A percentile compares a stretch with the other conserved stretches of the same genome.
phyloP scores from a whole-genome alignment of 2,329 filamentous ascomycete genomes.

The Dryadomyces quercivorus region DNA sequence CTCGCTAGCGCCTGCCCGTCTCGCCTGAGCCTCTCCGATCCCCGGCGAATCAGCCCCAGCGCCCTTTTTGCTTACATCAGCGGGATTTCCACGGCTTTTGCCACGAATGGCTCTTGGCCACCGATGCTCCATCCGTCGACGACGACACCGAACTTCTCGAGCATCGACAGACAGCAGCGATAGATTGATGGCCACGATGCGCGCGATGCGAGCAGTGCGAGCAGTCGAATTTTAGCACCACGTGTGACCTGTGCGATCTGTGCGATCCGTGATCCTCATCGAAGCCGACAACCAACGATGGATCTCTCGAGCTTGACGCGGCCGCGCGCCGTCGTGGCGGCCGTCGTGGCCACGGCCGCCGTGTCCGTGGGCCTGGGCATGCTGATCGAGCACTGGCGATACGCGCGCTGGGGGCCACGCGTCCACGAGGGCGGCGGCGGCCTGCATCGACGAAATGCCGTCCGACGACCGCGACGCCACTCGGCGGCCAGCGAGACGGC shows the following conservation, averaged over 20 bases:
- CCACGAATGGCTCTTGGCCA: background rate
- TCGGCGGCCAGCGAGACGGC: constrained; percentile 12
- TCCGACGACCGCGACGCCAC: constrained; percentile 10
- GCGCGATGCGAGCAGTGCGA: background rate
- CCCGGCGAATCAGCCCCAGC: background rate
- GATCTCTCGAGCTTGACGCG: constrained; percentile 10
- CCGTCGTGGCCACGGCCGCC: constrained; percentile 9
- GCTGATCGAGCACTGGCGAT: constrained; percentile 5
- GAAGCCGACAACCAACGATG: too few species aligned
- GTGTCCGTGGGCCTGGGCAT: constrained; percentile 10
- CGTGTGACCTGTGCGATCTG: too few species aligned
- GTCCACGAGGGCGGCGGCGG: constrained; percentile 4
- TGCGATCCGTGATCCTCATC: too few species aligned
- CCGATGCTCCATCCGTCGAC: background rate
- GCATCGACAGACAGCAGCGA: too few species aligned
- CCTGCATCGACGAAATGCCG: constrained; percentile 12
- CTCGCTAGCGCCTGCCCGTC: background rate
- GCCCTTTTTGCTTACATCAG: background rate
- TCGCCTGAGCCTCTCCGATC: background rate
- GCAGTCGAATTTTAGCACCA: background rate
- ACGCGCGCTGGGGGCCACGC: constrained; percentile 9
- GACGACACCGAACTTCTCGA: too few species aligned
- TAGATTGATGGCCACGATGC: background rate
- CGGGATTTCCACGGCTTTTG: background rate
- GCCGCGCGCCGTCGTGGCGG: constrained; percentile 10